Conservation (phyloP, 2,329 filamentous ascomycete genomes). For the Cordyceps javanica region DNA sequence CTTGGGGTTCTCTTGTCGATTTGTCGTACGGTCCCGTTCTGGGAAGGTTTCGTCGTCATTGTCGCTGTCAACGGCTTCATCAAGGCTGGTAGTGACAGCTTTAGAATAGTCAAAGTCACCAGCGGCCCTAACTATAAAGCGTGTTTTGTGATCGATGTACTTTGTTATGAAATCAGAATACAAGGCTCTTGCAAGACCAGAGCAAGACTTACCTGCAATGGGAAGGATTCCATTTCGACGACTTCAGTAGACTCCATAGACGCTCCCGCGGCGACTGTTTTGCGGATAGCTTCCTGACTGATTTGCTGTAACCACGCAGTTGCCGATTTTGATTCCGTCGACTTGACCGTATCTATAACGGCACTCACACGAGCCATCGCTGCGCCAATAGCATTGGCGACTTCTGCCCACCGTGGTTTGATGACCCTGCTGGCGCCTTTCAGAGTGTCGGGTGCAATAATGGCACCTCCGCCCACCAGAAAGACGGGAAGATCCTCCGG, state of each 20-base stretch:
- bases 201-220: constrained; percentile 39
- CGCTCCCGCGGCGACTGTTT: constrained; percentile 40
- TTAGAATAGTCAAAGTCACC: constrained; percentile 47
- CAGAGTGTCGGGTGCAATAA: constrained; percentile 50
- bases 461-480: constrained; percentile 57
- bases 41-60: constrained; percentile 18
- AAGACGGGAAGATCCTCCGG: constrained; percentile 53
- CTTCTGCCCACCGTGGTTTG: constrained; percentile 49
- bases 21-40: constrained; percentile 15
- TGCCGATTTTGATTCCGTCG: constrained; percentile 35
- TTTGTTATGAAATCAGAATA: constrained; percentile 20
- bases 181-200: not conserved
- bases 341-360: constrained; percentile 44
- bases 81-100: not conserved
- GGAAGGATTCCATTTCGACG: constrained; percentile 48
- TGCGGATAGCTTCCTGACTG: constrained; percentile 35
- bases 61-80: constrained; percentile 5
- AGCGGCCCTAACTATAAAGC: constrained; percentile 52
- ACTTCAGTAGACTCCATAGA: constrained; percentile 36
- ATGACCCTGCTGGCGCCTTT: constrained; percentile 50
- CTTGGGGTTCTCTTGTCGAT: not conserved
- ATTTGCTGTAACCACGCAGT: constrained; percentile 33
- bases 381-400: constrained; percentile 61
- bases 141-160: constrained; percentile 47
- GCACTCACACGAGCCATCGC: constrained; percentile 55